Evolutionary conservation across 2,329 filamentous ascomycete species (phyloP).

Genomic region (Paecilomyces sp.): DNA sequence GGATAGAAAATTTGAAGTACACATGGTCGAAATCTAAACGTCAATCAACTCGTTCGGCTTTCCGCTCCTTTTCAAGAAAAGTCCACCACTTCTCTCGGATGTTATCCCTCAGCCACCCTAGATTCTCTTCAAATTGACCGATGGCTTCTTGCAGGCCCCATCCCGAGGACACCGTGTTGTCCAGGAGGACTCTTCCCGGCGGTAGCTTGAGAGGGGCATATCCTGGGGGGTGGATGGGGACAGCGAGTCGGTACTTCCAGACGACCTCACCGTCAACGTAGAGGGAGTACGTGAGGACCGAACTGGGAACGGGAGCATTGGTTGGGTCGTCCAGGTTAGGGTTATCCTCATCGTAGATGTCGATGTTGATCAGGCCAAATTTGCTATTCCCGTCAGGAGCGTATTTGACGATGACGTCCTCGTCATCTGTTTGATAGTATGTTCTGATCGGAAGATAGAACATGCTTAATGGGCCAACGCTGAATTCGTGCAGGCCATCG

Average conservation of each 20-base stretch:
- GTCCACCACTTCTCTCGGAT: constrained; percentile 9
- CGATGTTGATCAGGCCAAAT: constrained; percentile 76
- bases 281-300: constrained; percentile 69
- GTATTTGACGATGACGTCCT: constrained; percentile 80
- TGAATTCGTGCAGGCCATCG: constrained; percentile 71
- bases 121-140: constrained; percentile 14
- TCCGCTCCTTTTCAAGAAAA: constrained; percentile 9
- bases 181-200: constrained; percentile 25
- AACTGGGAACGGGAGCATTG: constrained; percentile 25
- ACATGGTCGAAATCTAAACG: not conserved
- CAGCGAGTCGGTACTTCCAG: constrained; percentile 54
- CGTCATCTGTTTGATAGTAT: constrained; percentile 71
- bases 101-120: constrained; percentile 2
- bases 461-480: constrained; percentile 82
- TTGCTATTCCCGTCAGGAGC: constrained; percentile 79
- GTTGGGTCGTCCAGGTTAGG: not conserved
- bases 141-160: constrained; percentile 12
- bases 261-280: constrained; percentile 73
- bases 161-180: constrained; percentile 15
- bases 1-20: not conserved
- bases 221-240: constrained; percentile 19
- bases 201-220: constrained; percentile 11
- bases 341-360: constrained; percentile 47
- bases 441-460: constrained; percentile 84
- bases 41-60: constrained; percentile 12